Evolutionary conservation across 2,329 filamentous ascomycete genomes (phyloP).

Genomic region (Pyricularia sp.): DNA sequence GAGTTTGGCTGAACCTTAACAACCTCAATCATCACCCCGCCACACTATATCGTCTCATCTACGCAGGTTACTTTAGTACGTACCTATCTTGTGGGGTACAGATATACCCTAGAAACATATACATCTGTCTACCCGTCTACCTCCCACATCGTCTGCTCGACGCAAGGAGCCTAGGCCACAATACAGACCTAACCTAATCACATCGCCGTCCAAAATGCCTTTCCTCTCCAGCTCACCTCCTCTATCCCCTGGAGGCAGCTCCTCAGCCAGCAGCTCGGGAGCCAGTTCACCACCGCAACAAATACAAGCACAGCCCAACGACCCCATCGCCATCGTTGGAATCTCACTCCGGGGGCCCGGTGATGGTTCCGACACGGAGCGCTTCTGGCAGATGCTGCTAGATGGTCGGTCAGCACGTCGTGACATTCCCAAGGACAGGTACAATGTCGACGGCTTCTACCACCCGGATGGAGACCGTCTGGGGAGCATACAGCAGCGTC

Average conservation of each 20-base stretch:
- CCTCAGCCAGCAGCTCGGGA: too few relatives aligned
- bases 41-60: too few relatives aligned
- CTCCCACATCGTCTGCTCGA: too few relatives aligned
- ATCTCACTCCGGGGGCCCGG: slow-evolving; percentile 20
- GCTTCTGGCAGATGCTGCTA: slow-evolving; percentile 20
- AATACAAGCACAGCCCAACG: background rate
- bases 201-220: background rate
- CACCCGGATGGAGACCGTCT: slow-evolving; percentile 19
- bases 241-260: background rate
- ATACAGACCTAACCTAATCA: background rate
- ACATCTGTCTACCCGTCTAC: too few relatives aligned
- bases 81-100: too few relatives aligned
- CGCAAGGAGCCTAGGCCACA: too few relatives aligned
- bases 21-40: too few relatives aligned
- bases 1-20: background rate
- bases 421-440: slow-evolving; percentile 19
- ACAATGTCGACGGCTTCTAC: slow-evolving; percentile 21
- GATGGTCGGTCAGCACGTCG: slow-evolving; percentile 16
- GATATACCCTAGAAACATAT: too few relatives aligned
- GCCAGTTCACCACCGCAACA: background rate
- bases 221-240: background rate
- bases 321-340: slow-evolving; percentile 20
- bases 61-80: too few relatives aligned
- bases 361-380: slow-evolving; percentile 16
- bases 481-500: slow-evolving; percentile 20